These are phyloP conservation scores for Penicillium bovifimosum DNA, from an alignment of 495 filamentous ascomycete genomes.

Conservation along the genomic window DNA sequence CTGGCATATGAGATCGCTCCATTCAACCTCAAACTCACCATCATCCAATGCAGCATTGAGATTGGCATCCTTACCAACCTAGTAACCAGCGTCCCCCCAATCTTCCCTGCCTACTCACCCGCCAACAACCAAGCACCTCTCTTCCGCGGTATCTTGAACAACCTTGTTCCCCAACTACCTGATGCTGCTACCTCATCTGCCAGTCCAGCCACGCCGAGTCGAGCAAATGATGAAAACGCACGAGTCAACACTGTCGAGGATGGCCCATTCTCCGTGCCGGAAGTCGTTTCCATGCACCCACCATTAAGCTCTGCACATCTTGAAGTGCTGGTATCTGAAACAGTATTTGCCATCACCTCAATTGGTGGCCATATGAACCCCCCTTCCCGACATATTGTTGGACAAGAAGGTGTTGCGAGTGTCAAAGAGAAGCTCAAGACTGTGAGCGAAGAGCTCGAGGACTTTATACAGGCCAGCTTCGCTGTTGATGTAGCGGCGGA, in stretches of 20 bases:
- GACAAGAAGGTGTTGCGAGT: conserved; percentile 77
- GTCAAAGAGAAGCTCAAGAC: conserved; percentile 97
- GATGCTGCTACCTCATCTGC: conserved; percentile 16
- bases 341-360: conserved; percentile 83
- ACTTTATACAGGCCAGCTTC: conserved; percentile 85
- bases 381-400: conserved; percentile 88
- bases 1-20: conserved; percentile 95
- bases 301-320: conserved; percentile 57
- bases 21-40: conserved; percentile 93
- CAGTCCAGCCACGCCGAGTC: conserved; percentile 11
- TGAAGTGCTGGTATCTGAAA: conserved; percentile 72
- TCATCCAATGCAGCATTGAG: conserved; percentile 86
- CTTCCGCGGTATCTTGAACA: conserved; percentile 72
- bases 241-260: conserved; percentile 33
- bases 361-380: conserved; percentile 96
- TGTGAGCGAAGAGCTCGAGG: conserved; percentile 90
- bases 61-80: conserved; percentile 79
- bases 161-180: conserved; percentile 56
- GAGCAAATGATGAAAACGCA: conserved; percentile 19
- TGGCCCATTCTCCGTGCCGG: conserved; percentile 39
- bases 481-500: conserved; percentile 67
- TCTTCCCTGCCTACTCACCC: conserved; percentile 64
- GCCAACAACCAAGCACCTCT: conserved; percentile 72
- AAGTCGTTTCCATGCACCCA: conserved; percentile 67
- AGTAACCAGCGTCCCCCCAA: conserved; percentile 74